Evolutionary conservation across 345 rosid genomes (phyloP).

Genomic region (Dimocarpus longan): DNA sequence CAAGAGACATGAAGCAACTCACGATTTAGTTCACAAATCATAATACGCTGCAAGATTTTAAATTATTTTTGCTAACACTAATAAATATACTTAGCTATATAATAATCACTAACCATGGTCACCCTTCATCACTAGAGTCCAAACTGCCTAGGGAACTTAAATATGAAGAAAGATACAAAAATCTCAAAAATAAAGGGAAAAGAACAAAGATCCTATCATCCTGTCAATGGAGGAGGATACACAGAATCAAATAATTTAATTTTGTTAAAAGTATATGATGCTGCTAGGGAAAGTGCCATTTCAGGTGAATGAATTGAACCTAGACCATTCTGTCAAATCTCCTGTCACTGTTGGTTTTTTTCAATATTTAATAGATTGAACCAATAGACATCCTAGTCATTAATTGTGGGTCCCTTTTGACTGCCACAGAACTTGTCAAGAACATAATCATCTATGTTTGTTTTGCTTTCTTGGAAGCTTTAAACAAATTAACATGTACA

Average conservation of each 20-base stretch:
- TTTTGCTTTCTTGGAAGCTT: constrained; percentile 7
- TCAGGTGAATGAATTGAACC: constrained; percentile 10
- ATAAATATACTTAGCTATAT: too few species aligned
- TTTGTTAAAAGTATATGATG: background rate
- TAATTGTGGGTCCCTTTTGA: background rate
- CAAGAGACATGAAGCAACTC: too few species aligned
- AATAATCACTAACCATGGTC: background rate
- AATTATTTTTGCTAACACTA: too few species aligned
- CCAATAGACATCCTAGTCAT: background rate
- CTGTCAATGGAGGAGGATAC: background rate
- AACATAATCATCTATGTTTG: background rate
- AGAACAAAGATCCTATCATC: background rate
- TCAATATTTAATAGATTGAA: background rate
- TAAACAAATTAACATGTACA: background rate
- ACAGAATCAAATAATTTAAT: background rate
- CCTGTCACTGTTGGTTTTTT: background rate
- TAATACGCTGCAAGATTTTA: too few species aligned
- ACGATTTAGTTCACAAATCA: too few species aligned
- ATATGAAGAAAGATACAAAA: background rate
- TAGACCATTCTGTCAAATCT: background rate
- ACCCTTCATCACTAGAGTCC: background rate
- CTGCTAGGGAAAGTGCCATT: background rate
- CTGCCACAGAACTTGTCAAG: background rate
- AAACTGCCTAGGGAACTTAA: background rate
- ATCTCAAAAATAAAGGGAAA: background rate